These are phyloP conservation scores for Tricholoma hemisulphureum DNA, from an alignment of 768 basidiomycete species.

Conservation along the genomic window DNA sequence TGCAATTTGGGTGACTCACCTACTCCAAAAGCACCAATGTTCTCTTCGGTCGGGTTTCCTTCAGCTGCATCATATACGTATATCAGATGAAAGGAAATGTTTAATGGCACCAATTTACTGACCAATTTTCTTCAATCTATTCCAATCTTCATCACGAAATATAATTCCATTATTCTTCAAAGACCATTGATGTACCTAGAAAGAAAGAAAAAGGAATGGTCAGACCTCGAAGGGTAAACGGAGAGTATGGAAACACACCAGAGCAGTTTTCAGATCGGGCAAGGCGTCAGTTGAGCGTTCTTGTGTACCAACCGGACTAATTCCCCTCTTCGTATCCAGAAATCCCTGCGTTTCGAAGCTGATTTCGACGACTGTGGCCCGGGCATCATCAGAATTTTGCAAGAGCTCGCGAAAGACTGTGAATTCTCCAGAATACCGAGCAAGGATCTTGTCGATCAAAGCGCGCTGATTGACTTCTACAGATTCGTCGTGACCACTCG, in stretches of 20 bases:
- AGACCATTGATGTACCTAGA: conserved; percentile 76
- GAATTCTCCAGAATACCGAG: conserved; percentile 93
- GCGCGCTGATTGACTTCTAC: conserved; percentile 94
- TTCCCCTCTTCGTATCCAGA: conserved; percentile 31
- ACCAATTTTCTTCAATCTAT: conserved; percentile 86
- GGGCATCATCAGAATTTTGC: conserved; percentile 95
- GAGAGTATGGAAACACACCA: conserved; percentile 38
- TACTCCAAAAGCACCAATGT: conserved; percentile 95
- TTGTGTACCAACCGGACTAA: not conserved
- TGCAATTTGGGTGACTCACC: conserved; percentile 38
- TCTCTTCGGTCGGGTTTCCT: conserved; percentile 92
- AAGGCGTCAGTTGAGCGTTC: conserved; percentile 25
- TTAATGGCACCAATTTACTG: conserved; percentile 12
- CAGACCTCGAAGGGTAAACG: not conserved
- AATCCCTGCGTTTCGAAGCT: conserved; percentile 67
- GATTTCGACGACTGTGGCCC: conserved; percentile 72
- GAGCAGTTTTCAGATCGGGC: conserved; percentile 64
- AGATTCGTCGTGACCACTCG: conserved; percentile 67
- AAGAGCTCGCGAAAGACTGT: conserved; percentile 82
- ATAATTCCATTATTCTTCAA: conserved; percentile 86
- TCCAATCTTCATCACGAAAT: conserved; percentile 89
- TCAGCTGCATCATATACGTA: conserved; percentile 57
- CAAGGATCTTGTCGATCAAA: conserved; percentile 95
- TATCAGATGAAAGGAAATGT: not conserved
- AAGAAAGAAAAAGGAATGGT: not conserved